These are phyloP conservation scores for Artemisia argyi DNA, from an alignment of 129 eudicot genomes.

Conservation along the genomic window DNA sequence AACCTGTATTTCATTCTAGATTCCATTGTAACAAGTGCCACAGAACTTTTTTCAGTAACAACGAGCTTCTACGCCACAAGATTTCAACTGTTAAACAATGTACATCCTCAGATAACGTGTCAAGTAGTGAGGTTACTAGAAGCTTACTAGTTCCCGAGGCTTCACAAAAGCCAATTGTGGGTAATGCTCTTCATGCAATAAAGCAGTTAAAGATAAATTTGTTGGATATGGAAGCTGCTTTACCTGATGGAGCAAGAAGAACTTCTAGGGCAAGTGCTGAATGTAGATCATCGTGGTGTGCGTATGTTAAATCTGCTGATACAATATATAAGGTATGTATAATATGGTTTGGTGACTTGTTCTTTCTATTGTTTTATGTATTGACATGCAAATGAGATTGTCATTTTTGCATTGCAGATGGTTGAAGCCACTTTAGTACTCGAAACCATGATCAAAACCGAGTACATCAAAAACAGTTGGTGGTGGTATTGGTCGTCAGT, in stretches of 20 bases:
- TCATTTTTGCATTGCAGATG: constrained; percentile 47
- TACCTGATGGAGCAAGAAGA: constrained; percentile 44
- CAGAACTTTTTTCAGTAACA: constrained; percentile 37
- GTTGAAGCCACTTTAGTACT: constrained; percentile 62
- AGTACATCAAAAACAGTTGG: constrained; percentile 54
- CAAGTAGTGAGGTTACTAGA: too few species aligned
- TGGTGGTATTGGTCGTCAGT: constrained; percentile 96
- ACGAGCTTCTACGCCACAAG: constrained; percentile 36
- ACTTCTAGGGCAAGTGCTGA: constrained; percentile 13
- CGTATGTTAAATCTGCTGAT: constrained; percentile 28
- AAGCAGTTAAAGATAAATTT: constrained; percentile 46
- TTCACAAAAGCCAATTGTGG: background rate
- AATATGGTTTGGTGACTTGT: background rate
- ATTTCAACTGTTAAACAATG: background rate
- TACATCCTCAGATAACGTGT: background rate
- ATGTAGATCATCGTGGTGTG: constrained; percentile 31
- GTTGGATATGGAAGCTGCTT: constrained; percentile 76
- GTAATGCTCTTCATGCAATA: constrained; percentile 22
- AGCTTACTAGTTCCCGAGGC: too few species aligned
- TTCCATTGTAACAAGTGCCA: constrained; percentile 51
- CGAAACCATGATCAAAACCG: constrained; percentile 67
- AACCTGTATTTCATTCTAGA: constrained; percentile 49
- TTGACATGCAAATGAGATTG: background rate
- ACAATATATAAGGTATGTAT: constrained; percentile 12
- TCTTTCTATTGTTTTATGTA: background rate